Percentiles rank a stretch among this genome's conserved stretches.
Conservation (phyloP, 257 asterid genomes). For the Avicennia marina region DNA sequence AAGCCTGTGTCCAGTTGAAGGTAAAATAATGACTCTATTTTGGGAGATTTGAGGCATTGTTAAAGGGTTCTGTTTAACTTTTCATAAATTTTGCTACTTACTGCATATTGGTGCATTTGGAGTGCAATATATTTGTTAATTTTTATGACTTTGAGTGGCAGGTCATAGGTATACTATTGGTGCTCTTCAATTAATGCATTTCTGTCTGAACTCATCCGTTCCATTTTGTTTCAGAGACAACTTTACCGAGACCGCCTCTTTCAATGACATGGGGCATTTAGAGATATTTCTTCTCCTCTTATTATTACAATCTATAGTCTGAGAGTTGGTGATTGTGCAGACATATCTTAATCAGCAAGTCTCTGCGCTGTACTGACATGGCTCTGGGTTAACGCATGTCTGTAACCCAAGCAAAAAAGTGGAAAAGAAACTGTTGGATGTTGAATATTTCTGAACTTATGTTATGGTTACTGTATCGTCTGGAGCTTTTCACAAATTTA, state of each 20-base stretch:
- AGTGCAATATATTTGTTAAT: not conserved
- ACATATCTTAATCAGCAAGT: too few species aligned
- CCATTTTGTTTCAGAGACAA: not conserved
- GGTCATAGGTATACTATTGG: not conserved
- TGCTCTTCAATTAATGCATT: not conserved
- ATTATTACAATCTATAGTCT: too few species aligned
- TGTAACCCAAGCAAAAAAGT: too few species aligned
- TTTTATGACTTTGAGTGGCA: not conserved
- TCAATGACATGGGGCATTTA: not conserved
- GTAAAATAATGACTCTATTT: slow-evolving; percentile 16
- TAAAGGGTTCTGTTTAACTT: not conserved
- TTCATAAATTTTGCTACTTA: not conserved
- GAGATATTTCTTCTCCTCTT: too few species aligned
- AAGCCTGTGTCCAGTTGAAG: slow-evolving; percentile 35
- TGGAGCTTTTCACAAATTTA: not conserved
- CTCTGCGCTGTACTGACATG: too few species aligned
- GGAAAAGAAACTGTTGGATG: too few species aligned
- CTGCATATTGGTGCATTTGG: not conserved
- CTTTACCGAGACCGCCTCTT: not conserved
- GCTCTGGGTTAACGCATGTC: too few species aligned
- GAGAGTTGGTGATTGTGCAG: too few species aligned
- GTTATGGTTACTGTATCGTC: too few species aligned
- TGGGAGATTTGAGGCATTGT: not conserved
- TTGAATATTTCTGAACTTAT: too few species aligned
- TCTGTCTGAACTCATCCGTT: not conserved